Evolutionary conservation across 306 rosid genomes (phyloP), one percentile per base, ranked within the genome.

Genomic region (Senna siamea): DNA sequence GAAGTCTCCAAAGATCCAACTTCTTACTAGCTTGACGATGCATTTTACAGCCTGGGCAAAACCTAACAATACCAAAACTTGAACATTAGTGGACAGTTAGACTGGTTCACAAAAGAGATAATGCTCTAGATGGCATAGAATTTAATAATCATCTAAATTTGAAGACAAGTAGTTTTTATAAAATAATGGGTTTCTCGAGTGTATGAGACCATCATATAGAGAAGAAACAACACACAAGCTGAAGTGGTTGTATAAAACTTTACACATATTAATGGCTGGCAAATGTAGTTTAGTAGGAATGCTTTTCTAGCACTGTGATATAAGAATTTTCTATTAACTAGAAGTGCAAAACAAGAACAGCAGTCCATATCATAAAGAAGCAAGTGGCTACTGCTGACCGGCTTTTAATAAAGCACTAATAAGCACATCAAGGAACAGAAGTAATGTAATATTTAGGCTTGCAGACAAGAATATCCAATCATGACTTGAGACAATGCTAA

Each of bases 1-100:
- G 99, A 69, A 94, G 93, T 84, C 97, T 94, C 97, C 99, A 94
- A 56, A 94, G 96, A 75, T 94, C 99, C 77, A 94, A 87, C 89
- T 92, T 94, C 82, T 94, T 94, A 79, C 94, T 88, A 61, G 99
- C 99, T 79, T 94, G 99, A 65, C 89, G 76, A 77, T 85, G 99
- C 75, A 81, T 55, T 88, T 94, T 88, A 85, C 99, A 94, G 77
- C 82, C 79, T 54, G 99, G 99, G 79, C 99, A 94, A 65, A 81
- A 94, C 99, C 99, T 94, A 78, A 76, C 64, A 79, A 35, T 44
- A 61, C 19, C 72, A 41, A 75, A 53, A 51, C 72, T 44, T 14
- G 35, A 50, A 76, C 58, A 69, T 85, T 71, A 78, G 78, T 69
- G 54, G 72, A 76, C 70, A 77, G 78, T 56, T 47, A 76, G 43